phyloP scores from a whole-genome alignment of 495 filamentous ascomycete genomes.

The Pseudoneurospora amorphoporcata region DNA sequence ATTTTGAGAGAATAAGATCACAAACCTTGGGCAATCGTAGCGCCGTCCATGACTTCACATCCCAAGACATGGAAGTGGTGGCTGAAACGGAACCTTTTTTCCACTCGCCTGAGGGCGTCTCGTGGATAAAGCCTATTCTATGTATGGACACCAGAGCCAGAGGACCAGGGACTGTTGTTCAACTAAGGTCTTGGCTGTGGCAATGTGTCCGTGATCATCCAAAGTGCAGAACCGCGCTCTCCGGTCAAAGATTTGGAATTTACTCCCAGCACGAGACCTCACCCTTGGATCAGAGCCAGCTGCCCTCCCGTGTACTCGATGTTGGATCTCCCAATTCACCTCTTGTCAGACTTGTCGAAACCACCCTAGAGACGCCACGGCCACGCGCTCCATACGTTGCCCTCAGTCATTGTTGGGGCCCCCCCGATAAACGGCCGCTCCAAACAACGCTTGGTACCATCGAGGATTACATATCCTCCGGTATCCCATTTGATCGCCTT shows the following conservation, averaged over 20 bases:
- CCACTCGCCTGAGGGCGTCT: neutral
- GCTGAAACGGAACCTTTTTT: neutral
- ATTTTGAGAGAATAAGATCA: neutral
- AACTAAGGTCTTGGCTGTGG: neutral
- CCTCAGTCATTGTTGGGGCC: neutral
- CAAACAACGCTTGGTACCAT: neutral
- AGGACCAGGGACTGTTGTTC: neutral
- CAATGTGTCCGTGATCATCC: neutral
- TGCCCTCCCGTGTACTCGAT: neutral
- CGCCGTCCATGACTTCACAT: neutral
- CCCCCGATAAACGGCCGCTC: neutral
- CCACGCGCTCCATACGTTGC: neutral
- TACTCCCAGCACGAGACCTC: neutral
- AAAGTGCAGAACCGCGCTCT: neutral
- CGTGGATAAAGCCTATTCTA: neutral
- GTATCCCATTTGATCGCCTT: neutral
- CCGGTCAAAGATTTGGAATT: accelerated
- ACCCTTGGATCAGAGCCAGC: neutral
- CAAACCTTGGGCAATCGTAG: too few relatives aligned
- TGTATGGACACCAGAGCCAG: neutral
- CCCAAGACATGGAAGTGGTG: neutral
- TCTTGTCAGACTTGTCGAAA: neutral
- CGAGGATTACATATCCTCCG: neutral
- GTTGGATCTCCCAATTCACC: neutral
- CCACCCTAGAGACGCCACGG: neutral